These are phyloP conservation scores for Xylariaceae sp. DNA, from an alignment of 2,329 filamentous ascomycete species.

Conservation along the genomic window DNA sequence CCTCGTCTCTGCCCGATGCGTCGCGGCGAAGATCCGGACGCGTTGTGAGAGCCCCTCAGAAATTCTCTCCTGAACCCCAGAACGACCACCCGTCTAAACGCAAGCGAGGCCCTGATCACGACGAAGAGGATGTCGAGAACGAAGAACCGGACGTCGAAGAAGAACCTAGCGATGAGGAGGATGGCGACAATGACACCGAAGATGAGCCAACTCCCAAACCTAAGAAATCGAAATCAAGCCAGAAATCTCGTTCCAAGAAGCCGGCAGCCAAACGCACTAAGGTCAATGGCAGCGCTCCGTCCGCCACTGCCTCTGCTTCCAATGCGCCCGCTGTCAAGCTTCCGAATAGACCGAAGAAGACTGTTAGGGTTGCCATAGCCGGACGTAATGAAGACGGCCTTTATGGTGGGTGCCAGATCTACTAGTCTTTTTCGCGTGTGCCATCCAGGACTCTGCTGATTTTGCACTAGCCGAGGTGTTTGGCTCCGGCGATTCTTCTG, in stretches of 20 bases:
- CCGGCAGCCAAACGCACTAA: slow-evolving; percentile 67
- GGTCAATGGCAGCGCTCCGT: slow-evolving; percentile 56
- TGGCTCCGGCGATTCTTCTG: slow-evolving; percentile 57
- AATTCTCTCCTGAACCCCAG: slow-evolving; percentile 58
- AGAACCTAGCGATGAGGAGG: slow-evolving; percentile 44
- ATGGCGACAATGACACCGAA: slow-evolving; percentile 45
- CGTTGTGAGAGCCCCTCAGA: slow-evolving; percentile 63
- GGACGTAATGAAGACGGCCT: slow-evolving; percentile 56
- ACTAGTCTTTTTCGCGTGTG: background rate
- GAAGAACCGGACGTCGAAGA: slow-evolving; percentile 44
- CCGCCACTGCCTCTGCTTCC: slow-evolving; percentile 42
- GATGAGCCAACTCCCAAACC: slow-evolving; percentile 49
- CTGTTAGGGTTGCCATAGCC: slow-evolving; percentile 54
- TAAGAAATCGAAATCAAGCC: slow-evolving; percentile 46
- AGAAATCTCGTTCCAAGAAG: slow-evolving; percentile 53
- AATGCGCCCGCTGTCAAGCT: slow-evolving; percentile 41
- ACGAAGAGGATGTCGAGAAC: slow-evolving; percentile 49
- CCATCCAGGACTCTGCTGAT: slow-evolving; percentile 16
- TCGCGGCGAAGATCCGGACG: slow-evolving; percentile 70
- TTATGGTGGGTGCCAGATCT: slow-evolving; percentile 50
- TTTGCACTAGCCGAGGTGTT: slow-evolving; percentile 61
- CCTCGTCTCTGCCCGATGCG: slow-evolving; percentile 48
- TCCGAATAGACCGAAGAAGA: slow-evolving; percentile 60
- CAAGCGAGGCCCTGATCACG: slow-evolving; percentile 55
- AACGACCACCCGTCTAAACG: slow-evolving; percentile 52